These are phyloP conservation scores for Emiliania huxleyi DNA, from an alignment of 78 protist species.

Conservation along the genomic window DNA sequence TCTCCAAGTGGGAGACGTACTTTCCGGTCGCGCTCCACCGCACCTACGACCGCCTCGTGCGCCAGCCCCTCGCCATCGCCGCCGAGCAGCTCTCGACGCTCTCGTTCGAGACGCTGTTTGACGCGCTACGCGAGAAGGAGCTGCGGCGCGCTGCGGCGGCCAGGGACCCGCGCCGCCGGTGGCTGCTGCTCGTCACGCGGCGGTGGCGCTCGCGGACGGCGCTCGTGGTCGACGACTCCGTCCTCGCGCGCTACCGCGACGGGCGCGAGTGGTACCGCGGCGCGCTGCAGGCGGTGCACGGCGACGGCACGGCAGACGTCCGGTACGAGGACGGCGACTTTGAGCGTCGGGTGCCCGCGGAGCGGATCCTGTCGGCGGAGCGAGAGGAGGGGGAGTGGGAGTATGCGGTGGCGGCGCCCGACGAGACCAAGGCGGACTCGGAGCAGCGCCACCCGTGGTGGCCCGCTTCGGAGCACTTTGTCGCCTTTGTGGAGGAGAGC, in stretches of 20 bases:
- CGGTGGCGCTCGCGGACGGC: neutral
- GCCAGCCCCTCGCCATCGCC: neutral
- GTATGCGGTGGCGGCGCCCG: neutral
- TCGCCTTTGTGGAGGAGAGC: neutral
- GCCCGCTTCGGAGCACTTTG: neutral
- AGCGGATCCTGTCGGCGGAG: neutral
- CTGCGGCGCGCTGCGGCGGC: neutral
- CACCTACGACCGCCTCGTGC: neutral
- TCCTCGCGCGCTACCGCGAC: neutral
- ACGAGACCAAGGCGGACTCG: neutral
- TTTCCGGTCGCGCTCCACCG: conserved; percentile 8
- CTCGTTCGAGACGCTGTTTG: neutral
- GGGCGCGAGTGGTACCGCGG: conserved; percentile 6
- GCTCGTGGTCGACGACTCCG: neutral
- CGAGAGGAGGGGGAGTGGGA: neutral
- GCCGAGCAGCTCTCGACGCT: neutral
- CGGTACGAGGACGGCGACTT: conserved; percentile 8
- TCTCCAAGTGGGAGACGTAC: conserved; percentile 15
- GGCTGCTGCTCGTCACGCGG: conserved; percentile 14
- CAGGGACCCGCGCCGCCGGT: neutral
- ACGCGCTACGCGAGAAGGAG: neutral
- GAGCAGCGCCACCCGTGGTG: neutral
- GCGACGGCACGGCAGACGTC: neutral
- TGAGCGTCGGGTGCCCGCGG: neutral
- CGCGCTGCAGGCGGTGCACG: neutral